Evolutionary conservation across 116 monocot genomes (phyloP), one percentile per base, ranked within the genome.

Genomic region (Dioscorea cayenensis): DNA sequence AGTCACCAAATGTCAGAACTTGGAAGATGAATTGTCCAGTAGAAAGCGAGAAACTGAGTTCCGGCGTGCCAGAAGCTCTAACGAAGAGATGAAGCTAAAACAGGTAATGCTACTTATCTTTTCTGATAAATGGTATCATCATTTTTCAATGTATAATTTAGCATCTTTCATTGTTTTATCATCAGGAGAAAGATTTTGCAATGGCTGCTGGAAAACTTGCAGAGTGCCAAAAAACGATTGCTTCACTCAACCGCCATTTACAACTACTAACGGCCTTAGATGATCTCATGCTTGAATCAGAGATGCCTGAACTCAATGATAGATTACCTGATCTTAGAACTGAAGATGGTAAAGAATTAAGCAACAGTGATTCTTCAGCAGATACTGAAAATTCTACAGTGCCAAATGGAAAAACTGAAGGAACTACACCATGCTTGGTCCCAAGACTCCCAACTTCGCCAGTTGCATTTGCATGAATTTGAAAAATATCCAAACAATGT

Each of bases 181-280:
- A 49, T 72, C 73, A 89, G 89, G 89, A 83, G 72, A 75, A 76
- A 72, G 89, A 86, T 60, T 51, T 74, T 22, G 78, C 78, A 7
- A 28, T 73, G 63, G 89, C 85, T 48, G 85, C 92, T 32, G 92
- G 77, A 27, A 92, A 84, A 75, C 78, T 95, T 14, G 85, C 78
- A 6, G 95, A 92, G 51, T 95, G 95, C 73, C 95, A 95, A 76
- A 92, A 90, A 72, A 95, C 95, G 18, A 95, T 95, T 58, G 85
- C 89, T 49, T 95, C 92, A 49, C 89, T 95, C 18, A 78, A 84
- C 67, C 78, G 64, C 23, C 92, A 92, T 67, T 74, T 95, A 70
- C 89, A 90, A 77, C 82, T 81, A 38, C 52, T 95, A 63, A 80
- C 84, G 48, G 73, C 58, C 21, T 64, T 86, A 14, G 86, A 90